Percentiles rank a stretch among this genome's conserved stretches.
Conservation (phyloP, 139 green algal genomes). For the Coccomyxa sp. region DNA sequence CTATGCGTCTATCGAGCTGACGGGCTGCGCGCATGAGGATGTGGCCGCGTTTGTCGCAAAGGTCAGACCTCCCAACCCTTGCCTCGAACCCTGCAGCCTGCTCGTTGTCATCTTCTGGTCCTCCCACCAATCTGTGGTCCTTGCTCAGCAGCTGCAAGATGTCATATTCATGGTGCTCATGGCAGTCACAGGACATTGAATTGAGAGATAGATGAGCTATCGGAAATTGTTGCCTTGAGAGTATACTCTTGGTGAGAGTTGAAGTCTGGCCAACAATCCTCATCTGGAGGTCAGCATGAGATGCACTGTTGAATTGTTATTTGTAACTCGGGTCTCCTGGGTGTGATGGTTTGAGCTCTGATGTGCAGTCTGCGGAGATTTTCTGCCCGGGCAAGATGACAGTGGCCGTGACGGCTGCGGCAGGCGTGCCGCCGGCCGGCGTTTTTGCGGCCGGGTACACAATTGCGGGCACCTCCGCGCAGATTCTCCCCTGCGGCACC, state of each 20-base stretch:
- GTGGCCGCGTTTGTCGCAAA: slow-evolving; percentile 10
- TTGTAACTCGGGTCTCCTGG: not conserved
- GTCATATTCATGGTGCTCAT: no score
- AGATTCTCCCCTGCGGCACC: not conserved
- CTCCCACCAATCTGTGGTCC: no score
- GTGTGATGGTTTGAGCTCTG: not conserved
- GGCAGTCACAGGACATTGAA: no score
- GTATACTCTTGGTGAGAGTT: no score
- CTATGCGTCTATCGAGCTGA: slow-evolving; percentile 92
- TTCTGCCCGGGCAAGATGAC: slow-evolving; percentile 55
- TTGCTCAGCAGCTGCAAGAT: no score
- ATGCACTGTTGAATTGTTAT: not conserved
- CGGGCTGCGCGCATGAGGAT: slow-evolving; percentile 46
- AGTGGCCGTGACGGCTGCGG: slow-evolving; percentile 20
- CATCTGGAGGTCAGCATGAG: no score
- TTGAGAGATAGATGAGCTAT: no score
- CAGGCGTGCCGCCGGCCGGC: not conserved
- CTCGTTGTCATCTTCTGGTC: no score
- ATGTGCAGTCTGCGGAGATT: slow-evolving; percentile 21
- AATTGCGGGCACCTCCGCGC: not conserved
- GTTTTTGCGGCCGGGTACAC: not conserved
- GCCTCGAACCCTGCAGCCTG: no score
- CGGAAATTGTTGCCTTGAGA: no score
- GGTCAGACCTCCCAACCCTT: not conserved
- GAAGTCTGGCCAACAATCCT: no score